Evolutionary conservation across 768 basidiomycete species (phyloP).

Genomic region (Leccinum broughii): DNA sequence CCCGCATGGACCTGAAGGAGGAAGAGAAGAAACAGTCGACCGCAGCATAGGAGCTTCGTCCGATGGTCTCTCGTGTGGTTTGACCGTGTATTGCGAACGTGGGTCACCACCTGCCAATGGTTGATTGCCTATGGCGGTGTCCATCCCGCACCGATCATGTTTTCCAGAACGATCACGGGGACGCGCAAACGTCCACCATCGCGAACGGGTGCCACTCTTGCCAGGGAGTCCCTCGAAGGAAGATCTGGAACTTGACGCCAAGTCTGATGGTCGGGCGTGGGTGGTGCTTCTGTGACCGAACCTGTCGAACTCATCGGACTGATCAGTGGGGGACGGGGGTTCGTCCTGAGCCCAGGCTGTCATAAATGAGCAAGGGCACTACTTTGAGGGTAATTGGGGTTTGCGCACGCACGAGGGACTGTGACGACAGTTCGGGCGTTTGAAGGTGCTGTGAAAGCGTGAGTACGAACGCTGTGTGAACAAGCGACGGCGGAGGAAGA

Average conservation of each 20-base stretch:
- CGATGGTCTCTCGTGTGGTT: constrained; percentile 19
- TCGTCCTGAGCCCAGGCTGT: constrained; percentile 85
- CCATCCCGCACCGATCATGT: constrained; percentile 7
- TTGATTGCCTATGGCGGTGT: not conserved
- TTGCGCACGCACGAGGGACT: constrained; percentile 58
- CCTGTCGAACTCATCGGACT: constrained; percentile 38
- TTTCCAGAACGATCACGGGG: constrained; percentile 41
- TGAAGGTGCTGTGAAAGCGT: constrained; percentile 34
- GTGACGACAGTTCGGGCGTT: constrained; percentile 60
- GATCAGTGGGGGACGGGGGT: constrained; percentile 67
- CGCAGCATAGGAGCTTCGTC: constrained; percentile 24
- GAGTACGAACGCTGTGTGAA: constrained; percentile 31
- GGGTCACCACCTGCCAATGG: constrained; percentile 18
- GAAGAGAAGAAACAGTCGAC: constrained; percentile 28
- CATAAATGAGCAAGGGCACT: constrained; percentile 8
- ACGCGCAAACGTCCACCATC: constrained; percentile 77
- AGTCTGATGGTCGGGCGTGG: constrained; percentile 50
- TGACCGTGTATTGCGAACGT: constrained; percentile 14
- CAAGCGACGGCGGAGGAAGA: constrained; percentile 29
- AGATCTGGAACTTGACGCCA: constrained; percentile 50
- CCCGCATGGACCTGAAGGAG: constrained; percentile 54
- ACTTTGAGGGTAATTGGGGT: not conserved
- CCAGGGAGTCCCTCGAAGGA: constrained; percentile 35
- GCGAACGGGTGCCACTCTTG: constrained; percentile 41
- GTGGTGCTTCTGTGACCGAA: constrained; percentile 33